Base-by-base conservation (phyloP, 495 filamentous ascomycete species). In the Neurospora tetraspora region DNA sequence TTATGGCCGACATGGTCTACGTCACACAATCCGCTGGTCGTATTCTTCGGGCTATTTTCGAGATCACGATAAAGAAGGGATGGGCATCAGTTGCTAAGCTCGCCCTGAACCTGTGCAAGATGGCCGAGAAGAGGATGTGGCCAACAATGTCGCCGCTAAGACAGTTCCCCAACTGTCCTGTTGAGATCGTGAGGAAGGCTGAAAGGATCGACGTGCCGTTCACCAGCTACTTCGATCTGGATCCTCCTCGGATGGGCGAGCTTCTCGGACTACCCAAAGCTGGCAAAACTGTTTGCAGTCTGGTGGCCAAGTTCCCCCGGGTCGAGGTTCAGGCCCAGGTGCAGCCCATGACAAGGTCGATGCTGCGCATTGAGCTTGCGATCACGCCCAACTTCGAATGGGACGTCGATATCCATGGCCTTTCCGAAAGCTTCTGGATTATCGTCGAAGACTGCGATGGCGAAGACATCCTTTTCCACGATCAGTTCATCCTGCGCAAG, bases 71-170 rank as follows among this genome's bases (percentile, higher is more conserved):
- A 69, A 97, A 94, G 85, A 97, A 97, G 81, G 95, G 94, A 20
- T 99, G 95, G 96, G 88, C 96, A 9, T 93, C 91, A 16, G 96
- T 98, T 14, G 92, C 96, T 10, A 97, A 95, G 83, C 92, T 91
- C 73, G 94, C 96, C 6, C 86, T 99, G 39, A 93, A 98, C 76
- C 85, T 99, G 45, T 99, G 96, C 83, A 99, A 99, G 83, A 98
- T 97, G 94, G 95, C 95, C 3, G 96, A 99, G 85, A 97, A 96
- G 86, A 86, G 96, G 34, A 98, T 98, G 96, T 99, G 96, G 96
- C 94, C 94, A 7, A 97, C 94, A 27, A 98, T 98, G 96, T 92
- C 93, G 23, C 96, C 96, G 8, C 87, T 99, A 10, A 87, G 96
- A 45, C 96, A 99, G 77, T 98, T 98, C 79, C 89, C 92, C 2